phyloP scores from a whole-genome alignment of 495 filamentous ascomycete species.

The Penicillium alfredii region DNA sequence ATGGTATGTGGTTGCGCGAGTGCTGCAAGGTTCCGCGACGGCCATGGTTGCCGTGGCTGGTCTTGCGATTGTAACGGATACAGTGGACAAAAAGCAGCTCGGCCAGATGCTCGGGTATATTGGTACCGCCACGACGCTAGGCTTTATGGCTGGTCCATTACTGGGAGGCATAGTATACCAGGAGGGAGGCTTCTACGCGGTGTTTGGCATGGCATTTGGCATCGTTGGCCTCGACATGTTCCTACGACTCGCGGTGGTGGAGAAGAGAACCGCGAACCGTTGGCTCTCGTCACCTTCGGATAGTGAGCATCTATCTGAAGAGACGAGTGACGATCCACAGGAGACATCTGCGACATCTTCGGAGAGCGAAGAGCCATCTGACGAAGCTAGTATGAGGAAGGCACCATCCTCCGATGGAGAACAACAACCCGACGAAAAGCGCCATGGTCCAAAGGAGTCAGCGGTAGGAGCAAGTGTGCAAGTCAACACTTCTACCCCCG shows the following conservation, averaged over 20 bases:
- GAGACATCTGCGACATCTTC: too few species aligned
- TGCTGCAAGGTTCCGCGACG: constrained; percentile 64
- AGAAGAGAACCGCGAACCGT: constrained; percentile 61
- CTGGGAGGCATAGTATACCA: constrained; percentile 67
- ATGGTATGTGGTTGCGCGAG: constrained; percentile 54
- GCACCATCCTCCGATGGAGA: too few species aligned
- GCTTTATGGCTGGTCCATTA: constrained; percentile 58
- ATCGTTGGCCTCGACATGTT: constrained; percentile 57
- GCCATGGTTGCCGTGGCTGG: constrained; percentile 64
- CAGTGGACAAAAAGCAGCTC: constrained; percentile 52
- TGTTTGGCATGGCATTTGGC: constrained; percentile 60
- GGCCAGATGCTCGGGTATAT: constrained; percentile 66
- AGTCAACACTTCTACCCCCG: too few species aligned
- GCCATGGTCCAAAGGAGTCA: too few species aligned
- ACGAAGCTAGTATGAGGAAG: neutral
- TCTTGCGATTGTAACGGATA: constrained; percentile 67
- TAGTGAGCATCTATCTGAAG: constrained; percentile 3
- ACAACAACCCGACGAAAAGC: too few species aligned
- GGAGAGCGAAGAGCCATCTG: neutral
- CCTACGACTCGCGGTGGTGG: constrained; percentile 56
- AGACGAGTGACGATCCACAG: too few species aligned
- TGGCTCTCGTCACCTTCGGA: constrained; percentile 37
- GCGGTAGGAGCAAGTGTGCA: too few species aligned
- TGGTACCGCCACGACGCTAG: constrained; percentile 54
- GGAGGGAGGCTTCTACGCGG: constrained; percentile 56